A percentile compares a stretch with the other conserved stretches of the same genome.
phyloP scores from a whole-genome alignment of 1,139 yeast genomes.

The Scheffersomyces illinoinensis region DNA sequence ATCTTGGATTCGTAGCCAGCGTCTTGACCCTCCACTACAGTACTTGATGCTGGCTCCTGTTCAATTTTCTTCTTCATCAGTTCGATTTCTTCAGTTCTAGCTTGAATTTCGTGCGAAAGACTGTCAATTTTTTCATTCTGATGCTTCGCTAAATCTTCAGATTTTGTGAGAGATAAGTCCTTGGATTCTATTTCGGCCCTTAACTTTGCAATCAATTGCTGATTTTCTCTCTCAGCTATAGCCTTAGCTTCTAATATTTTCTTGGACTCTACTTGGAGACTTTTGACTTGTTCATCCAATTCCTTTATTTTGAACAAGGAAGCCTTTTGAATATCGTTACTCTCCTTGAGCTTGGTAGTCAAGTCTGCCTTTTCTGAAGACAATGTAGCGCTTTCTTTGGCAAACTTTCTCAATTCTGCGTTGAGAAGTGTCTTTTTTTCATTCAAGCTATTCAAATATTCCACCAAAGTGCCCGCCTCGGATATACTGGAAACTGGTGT shows the following conservation, averaged over 20 bases:
- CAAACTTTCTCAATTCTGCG: slow-evolving; percentile 44
- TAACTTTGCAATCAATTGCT: not conserved
- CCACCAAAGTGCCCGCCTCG: slow-evolving; percentile 70
- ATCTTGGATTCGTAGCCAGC: not conserved
- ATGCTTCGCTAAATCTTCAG: not conserved
- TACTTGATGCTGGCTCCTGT: not conserved
- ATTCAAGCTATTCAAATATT: slow-evolving; percentile 64
- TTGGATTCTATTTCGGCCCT: not conserved
- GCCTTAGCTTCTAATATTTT: not conserved
- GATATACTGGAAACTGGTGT: slow-evolving; percentile 79
- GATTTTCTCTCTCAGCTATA: not conserved
- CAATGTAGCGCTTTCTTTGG: slow-evolving; percentile 15
- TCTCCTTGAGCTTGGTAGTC: slow-evolving; percentile 8
- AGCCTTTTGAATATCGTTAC: not conserved
- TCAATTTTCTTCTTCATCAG: not conserved
- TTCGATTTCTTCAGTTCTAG: not conserved
- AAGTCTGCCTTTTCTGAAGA: slow-evolving; percentile 13
- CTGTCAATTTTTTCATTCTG: not conserved
- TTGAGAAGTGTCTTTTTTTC: slow-evolving; percentile 61
- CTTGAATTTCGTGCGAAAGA: not conserved
- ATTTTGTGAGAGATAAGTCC: not conserved
- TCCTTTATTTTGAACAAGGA: not conserved
- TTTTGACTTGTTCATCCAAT: slow-evolving; percentile 1
- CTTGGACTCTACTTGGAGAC: not conserved
- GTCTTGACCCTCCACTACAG: not conserved